These are phyloP conservation scores for Ascochyta koolunga DNA, from an alignment of 2,329 filamentous ascomycete species.

Conservation along the genomic window DNA sequence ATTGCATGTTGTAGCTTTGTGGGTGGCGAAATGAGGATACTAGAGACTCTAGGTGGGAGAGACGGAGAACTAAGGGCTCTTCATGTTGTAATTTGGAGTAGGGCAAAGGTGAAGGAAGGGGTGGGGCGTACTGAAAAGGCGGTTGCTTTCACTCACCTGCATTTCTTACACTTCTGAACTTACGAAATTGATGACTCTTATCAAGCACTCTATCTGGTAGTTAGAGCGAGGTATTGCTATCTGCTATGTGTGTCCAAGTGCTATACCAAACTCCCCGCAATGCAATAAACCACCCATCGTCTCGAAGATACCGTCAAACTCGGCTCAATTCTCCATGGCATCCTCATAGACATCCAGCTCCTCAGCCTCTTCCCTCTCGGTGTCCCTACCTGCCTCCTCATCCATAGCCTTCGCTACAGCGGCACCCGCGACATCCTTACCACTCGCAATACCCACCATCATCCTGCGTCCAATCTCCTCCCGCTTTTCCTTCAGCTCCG, in stretches of 20 bases:
- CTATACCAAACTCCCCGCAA: not conserved
- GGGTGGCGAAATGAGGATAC: not conserved
- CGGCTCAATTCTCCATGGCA: not conserved
- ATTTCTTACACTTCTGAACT: not conserved
- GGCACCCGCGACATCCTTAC: not conserved
- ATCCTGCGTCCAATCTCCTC: constrained; percentile 13
- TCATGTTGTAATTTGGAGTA: not conserved
- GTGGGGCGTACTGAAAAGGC: not conserved
- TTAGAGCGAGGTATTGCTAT: not conserved
- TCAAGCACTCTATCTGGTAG: too few species aligned
- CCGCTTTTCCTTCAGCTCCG: constrained; percentile 32
- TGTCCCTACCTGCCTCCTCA: not conserved
- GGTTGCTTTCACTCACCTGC: not conserved
- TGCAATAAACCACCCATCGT: not conserved
- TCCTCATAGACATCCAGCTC: constrained; percentile 9
- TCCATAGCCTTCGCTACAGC: not conserved
- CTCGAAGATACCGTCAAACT: not conserved
- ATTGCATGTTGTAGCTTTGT: not conserved
- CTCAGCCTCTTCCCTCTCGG: not conserved
- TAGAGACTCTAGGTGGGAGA: not conserved
- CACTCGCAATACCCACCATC: constrained; percentile 9
- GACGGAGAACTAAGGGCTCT: not conserved
- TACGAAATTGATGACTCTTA: too few species aligned
- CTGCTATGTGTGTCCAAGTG: not conserved
- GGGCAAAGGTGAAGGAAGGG: not conserved